phyloP scores from a whole-genome alignment of 2,329 filamentous ascomycete species.

The Cladosporium sp. region DNA sequence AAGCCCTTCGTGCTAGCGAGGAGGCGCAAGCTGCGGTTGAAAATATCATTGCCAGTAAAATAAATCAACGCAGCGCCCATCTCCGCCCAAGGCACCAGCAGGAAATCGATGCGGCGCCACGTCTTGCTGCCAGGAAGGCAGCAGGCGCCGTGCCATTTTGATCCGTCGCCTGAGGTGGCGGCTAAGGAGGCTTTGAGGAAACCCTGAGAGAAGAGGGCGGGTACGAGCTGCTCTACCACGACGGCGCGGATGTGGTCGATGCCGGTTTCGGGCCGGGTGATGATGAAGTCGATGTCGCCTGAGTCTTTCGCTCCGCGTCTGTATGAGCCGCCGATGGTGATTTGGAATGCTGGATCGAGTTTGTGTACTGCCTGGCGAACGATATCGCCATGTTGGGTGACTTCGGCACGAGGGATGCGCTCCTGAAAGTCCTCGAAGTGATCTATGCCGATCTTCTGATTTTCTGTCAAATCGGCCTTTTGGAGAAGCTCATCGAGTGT shows the following conservation, averaged over 20 bases:
- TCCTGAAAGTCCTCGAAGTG: constrained; percentile 75
- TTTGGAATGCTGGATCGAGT: constrained; percentile 61
- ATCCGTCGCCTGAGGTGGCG: constrained; percentile 51
- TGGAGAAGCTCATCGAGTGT: constrained; percentile 67
- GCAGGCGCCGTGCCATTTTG: constrained; percentile 87
- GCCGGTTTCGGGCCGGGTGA: constrained; percentile 64
- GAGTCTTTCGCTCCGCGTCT: constrained; percentile 70
- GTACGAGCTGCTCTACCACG: constrained; percentile 60
- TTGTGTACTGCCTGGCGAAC: constrained; percentile 56
- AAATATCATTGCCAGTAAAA: constrained; percentile 93
- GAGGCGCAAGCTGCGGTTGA: constrained; percentile 81
- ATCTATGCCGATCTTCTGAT: constrained; percentile 72
- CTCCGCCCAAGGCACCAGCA: constrained; percentile 75
- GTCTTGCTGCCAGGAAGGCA: constrained; percentile 57
- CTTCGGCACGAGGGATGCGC: constrained; percentile 73
- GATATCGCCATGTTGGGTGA: constrained; percentile 62
- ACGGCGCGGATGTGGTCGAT: constrained; percentile 57
- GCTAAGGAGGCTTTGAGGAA: constrained; percentile 72
- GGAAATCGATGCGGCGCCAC: constrained; percentile 81
- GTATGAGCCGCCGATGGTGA: constrained; percentile 80
- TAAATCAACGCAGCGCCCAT: constrained; percentile 86
- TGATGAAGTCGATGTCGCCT: constrained; percentile 80
- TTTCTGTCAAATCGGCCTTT: constrained; percentile 60
- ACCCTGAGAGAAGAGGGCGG: constrained; percentile 51
- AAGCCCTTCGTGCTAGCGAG: constrained; percentile 77